Evolutionary conservation across 441 rosid genomes (phyloP).

Genomic region (Theobroma grandiflorum): DNA sequence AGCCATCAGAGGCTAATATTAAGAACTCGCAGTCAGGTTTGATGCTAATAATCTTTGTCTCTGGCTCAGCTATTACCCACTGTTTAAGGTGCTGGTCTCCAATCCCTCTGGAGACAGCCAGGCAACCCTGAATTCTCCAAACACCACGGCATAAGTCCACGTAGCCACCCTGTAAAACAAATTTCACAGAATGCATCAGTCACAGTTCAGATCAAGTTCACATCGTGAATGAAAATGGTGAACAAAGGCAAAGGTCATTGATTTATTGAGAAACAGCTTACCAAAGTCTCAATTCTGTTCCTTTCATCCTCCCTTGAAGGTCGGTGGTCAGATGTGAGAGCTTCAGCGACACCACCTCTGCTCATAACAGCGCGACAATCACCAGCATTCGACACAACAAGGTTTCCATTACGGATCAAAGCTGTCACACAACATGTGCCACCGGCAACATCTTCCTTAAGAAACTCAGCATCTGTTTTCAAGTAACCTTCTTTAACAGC

Average conservation of each 20-base stretch:
- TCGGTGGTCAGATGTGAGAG: constrained; percentile 70
- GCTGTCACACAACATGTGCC: constrained; percentile 84
- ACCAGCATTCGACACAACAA: constrained; percentile 68
- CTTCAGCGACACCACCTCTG: constrained; percentile 58
- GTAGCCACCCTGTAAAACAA: constrained; percentile 65
- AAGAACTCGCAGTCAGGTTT: constrained; percentile 65
- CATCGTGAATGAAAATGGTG: not conserved
- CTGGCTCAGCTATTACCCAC: constrained; percentile 81
- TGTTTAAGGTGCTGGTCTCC: constrained; percentile 67
- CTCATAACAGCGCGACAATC: constrained; percentile 83
- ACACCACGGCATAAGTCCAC: constrained; percentile 67
- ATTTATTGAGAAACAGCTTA: constrained; percentile 34
- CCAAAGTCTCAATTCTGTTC: constrained; percentile 60
- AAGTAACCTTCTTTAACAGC: constrained; percentile 67
- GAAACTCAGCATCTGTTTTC: constrained; percentile 59
- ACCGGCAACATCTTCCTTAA: constrained; percentile 51
- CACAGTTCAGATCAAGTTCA: not conserved
- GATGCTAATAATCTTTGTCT: constrained; percentile 50
- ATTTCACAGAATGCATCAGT: not conserved
- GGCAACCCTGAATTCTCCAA: constrained; percentile 76
- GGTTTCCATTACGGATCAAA: constrained; percentile 50
- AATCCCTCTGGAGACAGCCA: constrained; percentile 74
- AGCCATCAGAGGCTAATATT: constrained; percentile 77
- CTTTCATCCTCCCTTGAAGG: constrained; percentile 68
- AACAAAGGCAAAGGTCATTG: not conserved